Base-by-base conservation (phyloP, 2,329 filamentous ascomycete species). In the Talaromyces sp. region DNA sequence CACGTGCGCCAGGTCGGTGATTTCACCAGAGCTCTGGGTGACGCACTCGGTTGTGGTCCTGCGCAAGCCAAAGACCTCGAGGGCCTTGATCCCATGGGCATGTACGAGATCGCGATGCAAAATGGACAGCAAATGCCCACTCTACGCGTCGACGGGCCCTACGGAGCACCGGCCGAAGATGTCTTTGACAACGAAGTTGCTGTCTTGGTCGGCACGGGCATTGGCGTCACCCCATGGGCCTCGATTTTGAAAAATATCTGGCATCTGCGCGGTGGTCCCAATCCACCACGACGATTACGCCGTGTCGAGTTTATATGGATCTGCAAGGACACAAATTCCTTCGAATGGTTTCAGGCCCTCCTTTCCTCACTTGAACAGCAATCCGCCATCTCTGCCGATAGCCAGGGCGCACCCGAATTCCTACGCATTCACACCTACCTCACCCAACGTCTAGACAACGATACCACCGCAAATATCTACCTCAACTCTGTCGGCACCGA, bases 231-330 rank as follows among this genome's bases (percentile, higher is more conserved):
- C n/a, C 90, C 90, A 0, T 93, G 92, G 76, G 90, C 90, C 12
- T 91, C 89, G 0, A 92, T 93, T 67, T 82, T 93, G 65, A 99
- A 99, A 80, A 97, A 96, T 75, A 97, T 99, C 77, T 99, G 92
- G 91, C 93, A 99, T 75, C 83, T 96, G 70, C 91, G 94, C 64
- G 88, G 94, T 65, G 86, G 88, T 17, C 92, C 93, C 8, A 94
- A 97, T 79, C 91, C 92, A 26, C 92, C 93, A 1, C 87, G 85
- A 55, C 90, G 93, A 71, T 87, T 99, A 53, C 90, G 92, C 62
- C 89, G 94, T 74, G 93, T 99, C 32, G 94, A 99, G 75, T 99
- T 99, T 77, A 95, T 99, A 80, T 99, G 94, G 94, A 88, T 97
- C 56, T 97, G 93, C 83, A 94, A 90, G 75, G 92, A 97, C 71